Evolutionary conservation across 176 grass and related monocot species (phyloP), one percentile per base, ranked within the genome.

Genomic region (Oryza officinalis): DNA sequence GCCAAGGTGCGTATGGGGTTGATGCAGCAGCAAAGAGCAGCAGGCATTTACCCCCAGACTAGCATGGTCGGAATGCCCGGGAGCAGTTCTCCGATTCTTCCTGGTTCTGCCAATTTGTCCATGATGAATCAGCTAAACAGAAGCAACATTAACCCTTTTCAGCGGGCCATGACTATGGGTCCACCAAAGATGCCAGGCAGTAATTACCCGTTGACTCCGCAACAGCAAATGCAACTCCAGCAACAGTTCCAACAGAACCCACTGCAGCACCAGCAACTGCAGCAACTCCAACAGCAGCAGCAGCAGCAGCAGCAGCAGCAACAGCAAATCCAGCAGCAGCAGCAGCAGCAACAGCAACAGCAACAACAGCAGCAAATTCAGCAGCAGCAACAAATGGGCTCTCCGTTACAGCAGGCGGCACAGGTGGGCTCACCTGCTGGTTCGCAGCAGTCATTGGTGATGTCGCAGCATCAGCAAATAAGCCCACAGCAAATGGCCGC

Each of bases 111-210:
- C 3, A 75, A 87, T n/a, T 76, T 99, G 79, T 75, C 91, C 76
- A 94, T 96, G 87, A 88, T 99, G 87, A 77, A 74, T 4, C 94
- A 91, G 4, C 68, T 96, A 20, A 99, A 90, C 54, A 89, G 93
- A 85, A 83, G 81, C 77, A 96, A 85, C 84, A 87, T 96, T 23
- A 87, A 2, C 79, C 75, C 86, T 30, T 27, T 94, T 74, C 93
- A 96, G 66, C 72, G 93, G 85, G 87, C 77, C 63, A 80, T 86
- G 85, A 88, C 93, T 40, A 96, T 99, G 96, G 96, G 89, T 41
- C 96, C 96, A 75, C 96, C 96, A 75, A 99, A 99, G 85, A 95
- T 96, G 52, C 61, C 89, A 38, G 91, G 87, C 67, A 54, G 83
- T 76, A 92, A 88, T 30, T 96, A 92, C 81, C 91, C 90, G 80